Percentiles rank a stretch among this genome's conserved stretches.
phyloP scores from a whole-genome alignment of 208 protist genomes.

The Acanthamoeba comandoni region DNA sequence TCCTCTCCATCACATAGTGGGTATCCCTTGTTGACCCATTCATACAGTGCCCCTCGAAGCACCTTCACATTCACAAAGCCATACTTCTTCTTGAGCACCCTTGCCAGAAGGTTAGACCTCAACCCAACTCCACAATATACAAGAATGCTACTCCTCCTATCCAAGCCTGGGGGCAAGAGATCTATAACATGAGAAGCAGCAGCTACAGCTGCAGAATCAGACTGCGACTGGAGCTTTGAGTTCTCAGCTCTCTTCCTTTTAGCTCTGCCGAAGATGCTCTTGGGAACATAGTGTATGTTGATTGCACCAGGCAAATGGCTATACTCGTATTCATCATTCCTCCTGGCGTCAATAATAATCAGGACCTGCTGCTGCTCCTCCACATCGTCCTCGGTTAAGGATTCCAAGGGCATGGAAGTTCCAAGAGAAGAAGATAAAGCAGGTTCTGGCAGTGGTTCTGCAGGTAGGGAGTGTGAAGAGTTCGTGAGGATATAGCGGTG shows the following conservation, averaged over 20 bases:
- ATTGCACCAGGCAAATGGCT: not conserved
- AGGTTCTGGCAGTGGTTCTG: no score
- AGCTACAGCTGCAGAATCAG: no score
- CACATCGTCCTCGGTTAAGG: no score
- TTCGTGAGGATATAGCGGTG: no score
- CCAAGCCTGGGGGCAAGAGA: no score
- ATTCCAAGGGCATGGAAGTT: no score
- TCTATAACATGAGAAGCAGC: no score
- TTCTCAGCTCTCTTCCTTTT: no score
- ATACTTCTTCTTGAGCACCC: not conserved
- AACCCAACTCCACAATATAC: conserved; percentile 35
- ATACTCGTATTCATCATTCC: conserved; percentile 51
- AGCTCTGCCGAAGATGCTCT: no score
- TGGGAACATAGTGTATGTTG: conserved; percentile 21
- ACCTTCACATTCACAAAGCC: not conserved
- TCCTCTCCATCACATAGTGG: conserved; percentile 13
- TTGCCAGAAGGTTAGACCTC: conserved; percentile 19
- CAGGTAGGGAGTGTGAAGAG: no score
- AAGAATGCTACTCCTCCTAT: not conserved
- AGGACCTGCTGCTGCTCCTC: not conserved
- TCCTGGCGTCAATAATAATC: not conserved
- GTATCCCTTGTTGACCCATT: conserved; percentile 37
- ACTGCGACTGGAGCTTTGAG: no score
- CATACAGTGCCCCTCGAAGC: conserved; percentile 12
- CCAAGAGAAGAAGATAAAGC: no score